Percentiles rank a stretch among this genome's conserved stretches.
Evolutionary conservation across 2,329 filamentous ascomycete genomes (phyloP).

Genomic region (Thermoascus crustaceus): DNA sequence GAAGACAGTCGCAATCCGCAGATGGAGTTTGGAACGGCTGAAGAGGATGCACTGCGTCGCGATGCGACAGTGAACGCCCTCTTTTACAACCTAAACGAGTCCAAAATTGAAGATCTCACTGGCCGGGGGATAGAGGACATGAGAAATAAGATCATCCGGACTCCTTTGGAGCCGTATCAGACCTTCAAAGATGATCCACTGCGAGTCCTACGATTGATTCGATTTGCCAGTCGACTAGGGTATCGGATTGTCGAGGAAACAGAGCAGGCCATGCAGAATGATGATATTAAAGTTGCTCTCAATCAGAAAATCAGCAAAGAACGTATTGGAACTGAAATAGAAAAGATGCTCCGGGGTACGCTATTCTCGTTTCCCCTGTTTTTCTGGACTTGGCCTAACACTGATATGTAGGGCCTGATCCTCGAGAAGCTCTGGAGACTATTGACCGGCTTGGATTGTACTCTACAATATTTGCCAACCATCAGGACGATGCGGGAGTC

Average conservation of each 20-base stretch:
- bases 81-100: conserved; percentile 85
- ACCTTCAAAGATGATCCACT: conserved; percentile 94
- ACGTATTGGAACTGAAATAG: conserved; percentile 74
- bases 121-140: conserved; percentile 66
- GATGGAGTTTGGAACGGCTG: conserved; percentile 86
- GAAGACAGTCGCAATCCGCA: conserved; percentile 84
- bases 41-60: conserved; percentile 79
- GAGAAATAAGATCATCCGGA: conserved; percentile 63
- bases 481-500: conserved; percentile 44
- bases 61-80: conserved; percentile 94
- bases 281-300: conserved; percentile 71
- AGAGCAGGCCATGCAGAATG: conserved; percentile 65
- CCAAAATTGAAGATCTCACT: conserved; percentile 76
- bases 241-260: conserved; percentile 69
- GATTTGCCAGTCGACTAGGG: conserved; percentile 77
- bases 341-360: conserved; percentile 78
- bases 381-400: neutral
- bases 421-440: conserved; percentile 27
- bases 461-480: conserved; percentile 35
- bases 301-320: conserved; percentile 85
- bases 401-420: conserved; percentile 27
- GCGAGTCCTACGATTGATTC: conserved; percentile 73
- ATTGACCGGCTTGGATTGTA: conserved; percentile 33
- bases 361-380: neutral
- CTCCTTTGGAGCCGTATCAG: conserved; percentile 77